Conservation (phyloP, 257 asterid genomes). For the Solanum chiquidenum region DNA sequence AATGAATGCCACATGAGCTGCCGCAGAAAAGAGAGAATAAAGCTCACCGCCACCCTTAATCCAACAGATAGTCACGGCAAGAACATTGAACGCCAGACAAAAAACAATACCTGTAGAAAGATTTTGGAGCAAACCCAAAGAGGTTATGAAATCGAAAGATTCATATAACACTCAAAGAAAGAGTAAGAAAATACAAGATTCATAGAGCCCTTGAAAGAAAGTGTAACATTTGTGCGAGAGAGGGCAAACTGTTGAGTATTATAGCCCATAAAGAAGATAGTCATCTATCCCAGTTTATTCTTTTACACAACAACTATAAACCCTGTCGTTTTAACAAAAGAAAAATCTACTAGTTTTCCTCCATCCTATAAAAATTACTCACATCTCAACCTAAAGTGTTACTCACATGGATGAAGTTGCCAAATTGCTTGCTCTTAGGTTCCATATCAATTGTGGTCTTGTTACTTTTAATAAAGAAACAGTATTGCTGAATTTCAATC, state of each 20-base stretch:
- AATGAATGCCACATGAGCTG: background rate
- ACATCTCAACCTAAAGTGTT: background rate
- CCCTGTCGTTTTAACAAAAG: background rate
- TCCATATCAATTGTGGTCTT: background rate
- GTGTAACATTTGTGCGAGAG: background rate
- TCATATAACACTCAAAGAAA: background rate
- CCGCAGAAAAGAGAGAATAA: background rate
- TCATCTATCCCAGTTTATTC: background rate
- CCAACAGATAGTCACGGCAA: slow-evolving; percentile 83
- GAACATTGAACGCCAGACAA: slow-evolving; percentile 80
- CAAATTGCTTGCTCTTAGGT: background rate
- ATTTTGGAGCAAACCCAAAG: background rate
- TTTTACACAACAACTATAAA: background rate
- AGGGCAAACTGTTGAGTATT: background rate
- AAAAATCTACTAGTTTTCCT: background rate
- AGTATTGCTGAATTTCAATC: background rate
- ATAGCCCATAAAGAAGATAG: background rate
- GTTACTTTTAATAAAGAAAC: background rate
- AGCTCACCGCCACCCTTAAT: slow-evolving; percentile 82
- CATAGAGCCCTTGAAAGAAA: background rate
- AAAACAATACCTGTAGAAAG: slow-evolving; percentile 67
- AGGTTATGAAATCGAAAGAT: background rate
- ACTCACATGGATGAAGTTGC: background rate
- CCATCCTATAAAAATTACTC: background rate
- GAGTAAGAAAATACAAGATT: background rate